Evolutionary conservation across 176 grass and related monocot species (phyloP), one percentile per base, ranked within the genome.

Genomic region (Paspalum notatum): DNA sequence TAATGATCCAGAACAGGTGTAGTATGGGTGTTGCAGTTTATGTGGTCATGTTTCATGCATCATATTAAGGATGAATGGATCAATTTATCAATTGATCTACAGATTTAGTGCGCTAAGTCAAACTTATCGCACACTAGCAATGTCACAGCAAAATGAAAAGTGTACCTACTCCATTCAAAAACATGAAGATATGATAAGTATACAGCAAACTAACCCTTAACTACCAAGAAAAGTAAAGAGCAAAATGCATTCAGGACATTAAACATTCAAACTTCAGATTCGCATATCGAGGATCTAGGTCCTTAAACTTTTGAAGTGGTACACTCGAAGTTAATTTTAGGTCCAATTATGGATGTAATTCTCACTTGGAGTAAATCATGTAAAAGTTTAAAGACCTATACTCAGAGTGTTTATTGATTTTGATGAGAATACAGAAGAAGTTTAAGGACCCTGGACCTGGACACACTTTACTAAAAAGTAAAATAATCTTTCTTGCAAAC

Each of bases 71-170:
- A 79, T 58, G 11, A 56, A 72, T 51, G 11, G 0, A n/a, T n/a
- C n/a, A 16, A 76, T 52, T 68, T 62, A 66, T 64, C 15, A 76
- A 52, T 12, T 25, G 11, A 80, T 69, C 61, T 47, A 48, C 32
- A 32, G 32, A 32, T 32, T 32, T 32, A 32, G 32, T 43, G 49
- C 27, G 72, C 8, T 63, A 64, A 79, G 16, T 37, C 17, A 11
- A 39, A 54, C 3, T 21, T 20, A 38, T 60, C 27, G 16, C 21
- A 62, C 0, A 57, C 20, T 65, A 40, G 14, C 38, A 62, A 10
- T 62, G 17, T 24, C n/a, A 53, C 17, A 43, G 12, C 32, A 87
- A 69, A 74, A 81, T 71, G 24, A 75, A 67, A 27, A 61, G 18
- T 49, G 41, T 18, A 77, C 32, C 16, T 62, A 20, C 13, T 70